Base-by-base conservation (phyloP, 257 asterid genomes). In the Nicotiana obtusifolia region DNA sequence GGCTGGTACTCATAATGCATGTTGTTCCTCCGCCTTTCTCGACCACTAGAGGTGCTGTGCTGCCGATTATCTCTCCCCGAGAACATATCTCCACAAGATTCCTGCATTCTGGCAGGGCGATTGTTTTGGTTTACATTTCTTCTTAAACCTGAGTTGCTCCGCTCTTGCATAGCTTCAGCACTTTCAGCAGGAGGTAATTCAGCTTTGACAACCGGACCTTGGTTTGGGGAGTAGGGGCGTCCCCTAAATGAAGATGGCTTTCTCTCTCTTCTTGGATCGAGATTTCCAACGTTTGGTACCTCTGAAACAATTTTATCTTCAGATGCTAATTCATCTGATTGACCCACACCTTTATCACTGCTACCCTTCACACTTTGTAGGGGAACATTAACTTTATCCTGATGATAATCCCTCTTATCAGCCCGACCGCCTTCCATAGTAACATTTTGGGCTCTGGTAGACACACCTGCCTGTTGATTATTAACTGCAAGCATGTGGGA, bases 1-100 rank as follows among this genome's bases (percentile, higher is more conserved):
- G 98, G 97, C 86, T 94, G 99, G 88, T 95, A 92, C 86, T 91
- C 97, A 84, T 84, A 89, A 57, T 93, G 97, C 77, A 47, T 71
- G 80, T 84, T 90, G 73, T 86, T 91, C 85, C 93, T 85, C 80
- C 67, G 96, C 81, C 93, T 94, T 59, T 91, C 97, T 59, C 90
- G 87, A 71, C 84, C 84, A 28, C 88, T 80, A 61, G 89, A 85
- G 22, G 61, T 24, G 41, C 84, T 82, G 67, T 84, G 88, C 54
- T 85, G 88, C 84, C 87, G 73, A 83, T 73, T 84, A 65, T 88
- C 93, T 77, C 84, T 87, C 78, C 87, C 91, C 22, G 87, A 68
- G 62, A 86, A 41, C 91, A 91, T 87, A 82, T 90, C 97, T 80
- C 92, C 95, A 64, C 89, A 91, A 83, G 89, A 77, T 20, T 93